A percentile compares a stretch with the other conserved stretches of the same genome.
Conservation (phyloP, 768 basidiomycete genomes). For the Leccinellum luteum region DNA sequence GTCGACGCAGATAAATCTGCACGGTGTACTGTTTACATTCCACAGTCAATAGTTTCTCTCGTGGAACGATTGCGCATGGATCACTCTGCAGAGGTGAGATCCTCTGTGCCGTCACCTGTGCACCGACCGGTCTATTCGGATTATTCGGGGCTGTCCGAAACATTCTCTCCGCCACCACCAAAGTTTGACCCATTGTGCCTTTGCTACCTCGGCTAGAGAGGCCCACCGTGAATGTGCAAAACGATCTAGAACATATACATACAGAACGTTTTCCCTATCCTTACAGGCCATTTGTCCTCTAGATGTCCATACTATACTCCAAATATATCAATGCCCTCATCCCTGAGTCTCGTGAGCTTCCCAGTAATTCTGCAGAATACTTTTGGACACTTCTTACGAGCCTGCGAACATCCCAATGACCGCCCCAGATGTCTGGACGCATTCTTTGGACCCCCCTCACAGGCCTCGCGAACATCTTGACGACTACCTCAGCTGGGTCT, state of each 20-base stretch:
- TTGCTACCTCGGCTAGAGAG: slow-evolving; percentile 1
- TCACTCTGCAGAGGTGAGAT: slow-evolving; percentile 56
- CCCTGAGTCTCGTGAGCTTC: too few species aligned
- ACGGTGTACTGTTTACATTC: slow-evolving; percentile 21
- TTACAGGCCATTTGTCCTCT: too few species aligned
- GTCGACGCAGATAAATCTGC: slow-evolving; percentile 14
- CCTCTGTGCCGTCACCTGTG: slow-evolving; percentile 47
- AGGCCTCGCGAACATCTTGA: too few species aligned
- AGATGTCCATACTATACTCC: too few species aligned
- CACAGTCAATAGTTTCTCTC: slow-evolving; percentile 38
- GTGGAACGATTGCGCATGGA: slow-evolving; percentile 52
- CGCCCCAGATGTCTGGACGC: too few species aligned
- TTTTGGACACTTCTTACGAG: too few species aligned
- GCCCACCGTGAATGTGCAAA: slow-evolving; percentile 10
- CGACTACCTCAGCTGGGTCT: too few species aligned
- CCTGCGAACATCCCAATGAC: too few species aligned
- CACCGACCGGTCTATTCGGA: slow-evolving; percentile 12
- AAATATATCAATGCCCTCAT: too few species aligned
- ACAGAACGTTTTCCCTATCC: slow-evolving; percentile 1
- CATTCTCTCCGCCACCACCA: slow-evolving; percentile 40
- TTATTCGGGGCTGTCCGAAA: slow-evolving; percentile 28
- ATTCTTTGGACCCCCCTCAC: too few species aligned
- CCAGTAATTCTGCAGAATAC: too few species aligned
- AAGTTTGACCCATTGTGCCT: slow-evolving; percentile 3
- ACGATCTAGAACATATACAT: slow-evolving; percentile 14